These are phyloP conservation scores for Lipomyces spencermartinsiae DNA, from an alignment of 805 yeast species.

Conservation along the genomic window DNA sequence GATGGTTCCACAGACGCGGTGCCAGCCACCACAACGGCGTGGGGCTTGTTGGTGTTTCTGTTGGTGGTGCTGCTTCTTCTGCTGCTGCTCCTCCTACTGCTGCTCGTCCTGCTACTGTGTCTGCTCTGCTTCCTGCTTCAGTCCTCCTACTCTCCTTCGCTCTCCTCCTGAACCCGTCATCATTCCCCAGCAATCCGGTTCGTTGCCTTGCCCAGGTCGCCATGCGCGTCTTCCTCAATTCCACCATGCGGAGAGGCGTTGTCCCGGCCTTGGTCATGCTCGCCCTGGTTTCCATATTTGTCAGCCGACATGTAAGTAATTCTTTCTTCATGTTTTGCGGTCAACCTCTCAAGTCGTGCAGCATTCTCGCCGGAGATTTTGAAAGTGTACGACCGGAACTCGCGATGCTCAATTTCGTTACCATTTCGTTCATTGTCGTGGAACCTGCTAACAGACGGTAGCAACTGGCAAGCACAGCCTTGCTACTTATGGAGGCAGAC, in stretches of 20 bases:
- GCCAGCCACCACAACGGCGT: no score
- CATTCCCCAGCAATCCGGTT: not conserved
- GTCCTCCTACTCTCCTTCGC: not conserved
- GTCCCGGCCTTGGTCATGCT: not conserved
- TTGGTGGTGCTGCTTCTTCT: no score
- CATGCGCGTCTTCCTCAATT: not conserved
- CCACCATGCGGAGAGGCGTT: not conserved
- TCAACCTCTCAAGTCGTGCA: not conserved
- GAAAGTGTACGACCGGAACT: no score
- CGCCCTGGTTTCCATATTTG: not conserved
- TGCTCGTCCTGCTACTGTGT: slow-evolving; percentile 17
- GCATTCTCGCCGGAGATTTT: not conserved
- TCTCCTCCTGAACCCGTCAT: not conserved
- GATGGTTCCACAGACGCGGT: no score
- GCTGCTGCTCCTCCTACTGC: slow-evolving; percentile 11
- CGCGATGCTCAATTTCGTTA: no score
- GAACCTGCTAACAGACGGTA: not conserved
- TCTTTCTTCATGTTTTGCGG: not conserved
- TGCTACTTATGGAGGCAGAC: slow-evolving; percentile 21
- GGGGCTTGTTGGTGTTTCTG: no score
- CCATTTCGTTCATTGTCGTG: no score
- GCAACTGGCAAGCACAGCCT: slow-evolving; percentile 12
- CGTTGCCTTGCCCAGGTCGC: not conserved
- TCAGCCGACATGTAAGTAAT: slow-evolving; percentile 1
- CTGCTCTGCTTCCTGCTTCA: not conserved